Evolutionary conservation across 2,329 filamentous ascomycete species (phyloP).

Genomic region (Chalara sp.): DNA sequence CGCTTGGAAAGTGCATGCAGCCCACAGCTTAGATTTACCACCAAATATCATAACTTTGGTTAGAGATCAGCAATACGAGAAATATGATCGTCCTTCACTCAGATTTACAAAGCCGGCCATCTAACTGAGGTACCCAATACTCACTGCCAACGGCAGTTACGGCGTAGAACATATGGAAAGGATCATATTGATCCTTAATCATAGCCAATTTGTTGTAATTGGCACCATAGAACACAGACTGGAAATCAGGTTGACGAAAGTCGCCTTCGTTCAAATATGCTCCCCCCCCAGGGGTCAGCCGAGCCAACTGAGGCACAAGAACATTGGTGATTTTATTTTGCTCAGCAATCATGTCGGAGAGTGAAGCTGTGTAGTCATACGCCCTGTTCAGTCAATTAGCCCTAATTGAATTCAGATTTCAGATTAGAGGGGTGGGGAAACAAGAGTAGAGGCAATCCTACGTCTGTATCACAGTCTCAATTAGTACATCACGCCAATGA

Average conservation of each 20-base stretch:
- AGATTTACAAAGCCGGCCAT: background rate
- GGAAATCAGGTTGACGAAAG: slow-evolving; percentile 34
- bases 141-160: slow-evolving; percentile 43
- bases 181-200: slow-evolving; percentile 45
- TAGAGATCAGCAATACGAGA: too few relatives aligned
- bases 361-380: slow-evolving; percentile 25
- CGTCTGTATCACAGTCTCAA: too few relatives aligned
- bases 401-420: too few relatives aligned
- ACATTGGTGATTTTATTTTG: slow-evolving; percentile 25
- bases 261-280: slow-evolving; percentile 45
- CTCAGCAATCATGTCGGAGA: slow-evolving; percentile 19
- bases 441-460: too few relatives aligned
- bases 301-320: slow-evolving; percentile 26
- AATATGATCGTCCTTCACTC: too few relatives aligned
- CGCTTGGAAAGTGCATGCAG: too few relatives aligned
- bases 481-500: too few relatives aligned
- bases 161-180: slow-evolving; percentile 38
- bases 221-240: slow-evolving; percentile 36
- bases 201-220: slow-evolving; percentile 35
- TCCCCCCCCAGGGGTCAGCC: slow-evolving; percentile 33
- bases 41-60: too few relatives aligned
- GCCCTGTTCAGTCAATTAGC: slow-evolving; percentile 1
- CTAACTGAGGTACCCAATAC: slow-evolving; percentile 29
- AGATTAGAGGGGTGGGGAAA: too few relatives aligned
- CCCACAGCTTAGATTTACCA: too few relatives aligned